Conservation (phyloP, 768 basidiomycete species). For the Pleurotus eryngii region DNA sequence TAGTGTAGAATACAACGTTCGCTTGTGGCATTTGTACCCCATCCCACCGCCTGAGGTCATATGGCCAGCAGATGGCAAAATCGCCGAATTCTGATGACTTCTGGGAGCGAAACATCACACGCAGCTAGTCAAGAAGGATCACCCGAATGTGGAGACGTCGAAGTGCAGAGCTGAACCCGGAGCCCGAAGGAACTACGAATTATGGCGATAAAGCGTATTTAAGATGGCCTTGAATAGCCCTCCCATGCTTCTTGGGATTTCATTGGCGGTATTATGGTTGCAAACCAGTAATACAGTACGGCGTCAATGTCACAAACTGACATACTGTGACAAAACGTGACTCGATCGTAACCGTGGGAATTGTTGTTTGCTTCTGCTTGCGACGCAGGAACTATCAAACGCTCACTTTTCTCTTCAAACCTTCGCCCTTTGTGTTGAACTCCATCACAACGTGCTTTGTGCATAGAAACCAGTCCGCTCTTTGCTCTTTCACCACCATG, state of each 20-base stretch:
- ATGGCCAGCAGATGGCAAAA: too few relatives aligned
- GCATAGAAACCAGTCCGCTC: slow-evolving; percentile 42
- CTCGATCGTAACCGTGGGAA: slow-evolving; percentile 1
- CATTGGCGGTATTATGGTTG: background rate
- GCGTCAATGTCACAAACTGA: background rate
- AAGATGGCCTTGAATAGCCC: too few relatives aligned
- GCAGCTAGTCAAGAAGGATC: too few relatives aligned
- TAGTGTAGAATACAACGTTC: background rate
- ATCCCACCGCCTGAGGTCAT: background rate
- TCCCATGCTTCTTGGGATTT: too few relatives aligned
- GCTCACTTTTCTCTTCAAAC: slow-evolving; percentile 1
- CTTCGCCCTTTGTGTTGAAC: slow-evolving; percentile 14
- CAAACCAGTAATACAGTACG: slow-evolving; percentile 5
- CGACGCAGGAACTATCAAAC: slow-evolving; percentile 6
- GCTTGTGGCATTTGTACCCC: slow-evolving; percentile 1
- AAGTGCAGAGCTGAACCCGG: too few relatives aligned
- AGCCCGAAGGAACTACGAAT: too few relatives aligned
- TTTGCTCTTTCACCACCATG: slow-evolving; percentile 32
- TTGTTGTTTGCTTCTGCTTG: background rate
- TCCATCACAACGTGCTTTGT: slow-evolving; percentile 16
- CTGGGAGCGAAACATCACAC: too few relatives aligned
- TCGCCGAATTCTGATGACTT: too few relatives aligned
- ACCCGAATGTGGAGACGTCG: too few relatives aligned
- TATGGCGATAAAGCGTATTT: too few relatives aligned
- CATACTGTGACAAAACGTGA: background rate